Conservation (phyloP, 768 basidiomycete genomes). For the Pilatotrama ljubarskyi region DNA sequence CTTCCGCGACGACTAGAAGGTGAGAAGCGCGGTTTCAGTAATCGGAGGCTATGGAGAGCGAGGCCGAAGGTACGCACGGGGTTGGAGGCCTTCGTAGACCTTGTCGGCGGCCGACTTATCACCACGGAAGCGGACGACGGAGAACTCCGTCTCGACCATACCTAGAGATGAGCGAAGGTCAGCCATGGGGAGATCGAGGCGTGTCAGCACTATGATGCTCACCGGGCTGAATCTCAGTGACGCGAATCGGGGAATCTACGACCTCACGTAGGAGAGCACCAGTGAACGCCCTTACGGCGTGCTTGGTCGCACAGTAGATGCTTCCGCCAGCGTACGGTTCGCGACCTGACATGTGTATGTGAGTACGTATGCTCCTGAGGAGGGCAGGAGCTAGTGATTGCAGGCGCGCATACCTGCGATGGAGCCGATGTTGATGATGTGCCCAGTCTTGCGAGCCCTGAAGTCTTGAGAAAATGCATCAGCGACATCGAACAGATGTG, state of each 20-base stretch:
- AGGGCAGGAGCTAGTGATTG: too few relatives aligned
- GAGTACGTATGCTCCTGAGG: too few relatives aligned
- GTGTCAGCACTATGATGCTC: constrained; percentile 14
- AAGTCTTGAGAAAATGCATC: constrained; percentile 21
- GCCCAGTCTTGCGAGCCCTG: constrained; percentile 55
- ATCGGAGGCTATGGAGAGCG: not conserved
- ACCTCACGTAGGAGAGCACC: constrained; percentile 81
- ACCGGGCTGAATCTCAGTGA: constrained; percentile 95
- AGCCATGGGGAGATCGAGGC: not conserved
- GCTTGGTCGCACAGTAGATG: constrained; percentile 92
- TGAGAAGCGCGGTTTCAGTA: not conserved
- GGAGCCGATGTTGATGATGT: constrained; percentile 94
- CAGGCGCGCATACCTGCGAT: constrained; percentile 65
- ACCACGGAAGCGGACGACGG: constrained; percentile 85
- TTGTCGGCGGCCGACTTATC: constrained; percentile 80
- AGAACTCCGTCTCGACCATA: constrained; percentile 93
- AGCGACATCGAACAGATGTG: not conserved
- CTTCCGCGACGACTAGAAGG: constrained; percentile 68
- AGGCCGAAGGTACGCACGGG: constrained; percentile 54
- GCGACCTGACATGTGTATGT: constrained; percentile 19
- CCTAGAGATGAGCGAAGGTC: constrained; percentile 37
- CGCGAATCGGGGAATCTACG: constrained; percentile 89
- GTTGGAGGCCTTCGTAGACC: constrained; percentile 88
- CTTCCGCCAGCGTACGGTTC: constrained; percentile 83
- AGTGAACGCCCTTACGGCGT: constrained; percentile 85